These are phyloP conservation scores for Torrubiellomyces zombiae DNA, from an alignment of 2,329 filamentous ascomycete species.

Conservation along the genomic window DNA sequence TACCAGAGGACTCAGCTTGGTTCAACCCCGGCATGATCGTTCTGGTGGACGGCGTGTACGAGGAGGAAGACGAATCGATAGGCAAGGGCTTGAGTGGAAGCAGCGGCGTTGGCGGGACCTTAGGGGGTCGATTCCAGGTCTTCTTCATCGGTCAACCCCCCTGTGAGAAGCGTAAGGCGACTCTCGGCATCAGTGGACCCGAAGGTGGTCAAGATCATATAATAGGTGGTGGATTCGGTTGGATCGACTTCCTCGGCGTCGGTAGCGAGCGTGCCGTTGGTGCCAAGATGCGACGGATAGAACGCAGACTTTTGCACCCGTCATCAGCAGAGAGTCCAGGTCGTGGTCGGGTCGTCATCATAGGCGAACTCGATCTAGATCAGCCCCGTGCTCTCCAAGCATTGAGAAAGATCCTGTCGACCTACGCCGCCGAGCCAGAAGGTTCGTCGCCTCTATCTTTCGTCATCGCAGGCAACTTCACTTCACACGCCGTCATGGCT, in stretches of 20 bases:
- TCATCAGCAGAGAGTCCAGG: slow-evolving; percentile 18
- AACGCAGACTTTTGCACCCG: slow-evolving; percentile 46
- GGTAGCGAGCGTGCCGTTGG: slow-evolving; percentile 79
- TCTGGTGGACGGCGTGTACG: slow-evolving; percentile 87
- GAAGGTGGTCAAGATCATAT: slow-evolving; percentile 42
- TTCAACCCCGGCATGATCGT: slow-evolving; percentile 95
- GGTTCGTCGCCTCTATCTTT: slow-evolving; percentile 59
- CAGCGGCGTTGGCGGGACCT: slow-evolving; percentile 71
- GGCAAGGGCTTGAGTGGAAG: slow-evolving; percentile 58
- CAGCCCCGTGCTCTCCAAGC: slow-evolving; percentile 67
- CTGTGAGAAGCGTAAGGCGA: slow-evolving; percentile 66
- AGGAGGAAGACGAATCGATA: slow-evolving; percentile 65
- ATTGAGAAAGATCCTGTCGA: slow-evolving; percentile 58
- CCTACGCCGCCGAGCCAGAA: slow-evolving; percentile 51
- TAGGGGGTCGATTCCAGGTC: slow-evolving; percentile 81
- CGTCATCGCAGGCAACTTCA: slow-evolving; percentile 75
- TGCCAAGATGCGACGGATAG: slow-evolving; percentile 64
- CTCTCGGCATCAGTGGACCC: slow-evolving; percentile 51
- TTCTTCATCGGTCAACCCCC: slow-evolving; percentile 87
- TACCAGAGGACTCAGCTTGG: slow-evolving; percentile 78
- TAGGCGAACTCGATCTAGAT: slow-evolving; percentile 79
- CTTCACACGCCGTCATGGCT: slow-evolving; percentile 46
- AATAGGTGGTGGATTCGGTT: slow-evolving; percentile 74
- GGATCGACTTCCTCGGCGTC: slow-evolving; percentile 89
- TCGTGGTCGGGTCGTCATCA: slow-evolving; percentile 47